Conservation (phyloP, 2,329 filamentous ascomycete genomes). For the Aaosphaeria pasadenensis region DNA sequence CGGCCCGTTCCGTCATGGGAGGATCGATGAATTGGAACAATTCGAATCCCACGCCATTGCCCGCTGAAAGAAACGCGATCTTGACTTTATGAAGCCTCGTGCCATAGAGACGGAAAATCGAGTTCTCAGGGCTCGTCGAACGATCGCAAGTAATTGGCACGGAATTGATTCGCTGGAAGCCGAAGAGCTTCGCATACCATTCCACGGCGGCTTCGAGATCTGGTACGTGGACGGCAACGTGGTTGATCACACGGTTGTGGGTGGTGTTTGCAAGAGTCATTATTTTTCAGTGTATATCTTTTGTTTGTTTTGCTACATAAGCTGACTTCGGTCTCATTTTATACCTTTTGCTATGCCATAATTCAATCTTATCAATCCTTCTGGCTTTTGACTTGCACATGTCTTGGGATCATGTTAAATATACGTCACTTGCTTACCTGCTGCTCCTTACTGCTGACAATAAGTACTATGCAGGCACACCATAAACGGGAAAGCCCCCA, state of each 20-base stretch:
- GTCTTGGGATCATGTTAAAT: too few relatives aligned
- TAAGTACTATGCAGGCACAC: too few relatives aligned
- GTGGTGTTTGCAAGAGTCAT: slow-evolving; percentile 3
- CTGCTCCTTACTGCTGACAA: too few relatives aligned
- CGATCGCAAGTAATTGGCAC: slow-evolving; percentile 2
- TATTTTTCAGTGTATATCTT: background rate
- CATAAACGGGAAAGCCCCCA: too few relatives aligned
- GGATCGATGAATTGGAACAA: slow-evolving; percentile 34
- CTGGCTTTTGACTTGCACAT: too few relatives aligned
- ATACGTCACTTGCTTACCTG: too few relatives aligned
- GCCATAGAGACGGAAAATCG: slow-evolving; percentile 32
- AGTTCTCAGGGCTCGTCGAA: slow-evolving; percentile 7
- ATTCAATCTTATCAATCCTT: too few relatives aligned
- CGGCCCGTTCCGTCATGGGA: slow-evolving; percentile 5
- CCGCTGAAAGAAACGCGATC: slow-evolving; percentile 25
- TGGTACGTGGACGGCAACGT: slow-evolving; percentile 20
- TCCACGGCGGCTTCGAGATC: slow-evolving; percentile 11
- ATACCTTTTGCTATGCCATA: too few relatives aligned
- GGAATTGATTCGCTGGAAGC: slow-evolving; percentile 12
- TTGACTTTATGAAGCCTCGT: slow-evolving; percentile 24
- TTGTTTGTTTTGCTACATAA: too few relatives aligned
- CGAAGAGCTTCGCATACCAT: slow-evolving; percentile 20
- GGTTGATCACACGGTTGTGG: slow-evolving; percentile 18
- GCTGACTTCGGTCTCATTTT: too few relatives aligned
- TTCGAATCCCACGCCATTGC: slow-evolving; percentile 34